These are phyloP conservation scores for Fomitopsis schrenkii DNA, from an alignment of 1,284 basidiomycete species.

Conservation along the genomic window DNA sequence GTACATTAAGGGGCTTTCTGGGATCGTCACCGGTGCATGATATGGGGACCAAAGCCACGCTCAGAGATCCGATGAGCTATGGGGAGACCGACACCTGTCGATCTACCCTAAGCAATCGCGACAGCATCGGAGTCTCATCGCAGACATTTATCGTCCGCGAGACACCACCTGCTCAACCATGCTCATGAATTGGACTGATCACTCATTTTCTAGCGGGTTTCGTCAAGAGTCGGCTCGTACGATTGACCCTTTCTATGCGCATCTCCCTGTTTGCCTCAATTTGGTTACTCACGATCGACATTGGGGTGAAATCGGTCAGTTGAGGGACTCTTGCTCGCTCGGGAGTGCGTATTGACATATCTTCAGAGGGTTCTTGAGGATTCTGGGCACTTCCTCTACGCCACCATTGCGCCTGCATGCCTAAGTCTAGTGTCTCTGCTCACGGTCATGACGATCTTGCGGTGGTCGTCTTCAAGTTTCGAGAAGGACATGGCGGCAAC, in stretches of 20 bases:
- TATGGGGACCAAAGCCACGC: too few relatives aligned
- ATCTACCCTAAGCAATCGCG: too few relatives aligned
- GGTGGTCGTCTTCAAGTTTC: slow-evolving; percentile 41
- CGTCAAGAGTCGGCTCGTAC: slow-evolving; percentile 42
- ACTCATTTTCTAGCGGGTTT: slow-evolving; percentile 33
- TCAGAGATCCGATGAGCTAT: too few relatives aligned
- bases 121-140: too few relatives aligned
- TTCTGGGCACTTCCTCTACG: slow-evolving; percentile 38
- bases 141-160: not conserved
- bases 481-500: slow-evolving; percentile 35
- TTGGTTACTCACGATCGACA: slow-evolving; percentile 40
- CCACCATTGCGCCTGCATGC: slow-evolving; percentile 35
- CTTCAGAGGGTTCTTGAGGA: slow-evolving; percentile 27
- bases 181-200: not conserved
- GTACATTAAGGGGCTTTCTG: too few relatives aligned
- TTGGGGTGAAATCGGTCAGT: slow-evolving; percentile 31
- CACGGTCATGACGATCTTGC: slow-evolving; percentile 35
- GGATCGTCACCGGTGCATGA: too few relatives aligned
- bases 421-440: slow-evolving; percentile 38
- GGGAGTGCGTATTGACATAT: not conserved
- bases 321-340: not conserved
- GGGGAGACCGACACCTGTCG: too few relatives aligned
- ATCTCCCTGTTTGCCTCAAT: slow-evolving; percentile 45
- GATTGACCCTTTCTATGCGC: slow-evolving; percentile 40
- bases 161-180: not conserved